Evolutionary conservation across 352 stramenopile species (phyloP).

Genomic region (Globisporangium parvum): DNA sequence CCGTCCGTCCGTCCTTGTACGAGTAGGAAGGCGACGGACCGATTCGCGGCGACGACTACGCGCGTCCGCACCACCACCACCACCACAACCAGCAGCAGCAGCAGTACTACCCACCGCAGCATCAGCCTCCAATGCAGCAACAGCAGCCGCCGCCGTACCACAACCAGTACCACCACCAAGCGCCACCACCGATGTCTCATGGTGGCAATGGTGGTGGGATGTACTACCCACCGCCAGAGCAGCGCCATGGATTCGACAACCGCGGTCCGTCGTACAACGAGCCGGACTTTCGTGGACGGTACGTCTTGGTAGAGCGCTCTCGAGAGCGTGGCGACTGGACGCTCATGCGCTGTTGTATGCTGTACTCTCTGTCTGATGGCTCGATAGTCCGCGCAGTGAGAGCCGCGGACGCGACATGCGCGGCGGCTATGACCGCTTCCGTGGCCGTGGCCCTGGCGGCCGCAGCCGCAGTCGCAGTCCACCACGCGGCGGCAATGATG

Average conservation of each 20-base stretch:
- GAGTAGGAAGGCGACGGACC: background rate
- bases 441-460: slow-evolving; percentile 14
- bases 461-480: slow-evolving; percentile 34
- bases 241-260: slow-evolving; percentile 9
- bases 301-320: background rate
- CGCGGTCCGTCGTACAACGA: slow-evolving; percentile 6
- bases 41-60: slow-evolving; percentile 8
- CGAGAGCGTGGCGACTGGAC: no score
- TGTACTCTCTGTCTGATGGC: background rate
- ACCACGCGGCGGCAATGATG: slow-evolving; percentile 12
- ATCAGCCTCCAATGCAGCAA: no score
- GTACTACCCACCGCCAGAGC: slow-evolving; percentile 25
- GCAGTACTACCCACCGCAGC: no score
- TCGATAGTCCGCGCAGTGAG: slow-evolving; percentile 17
- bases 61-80: slow-evolving; percentile 11
- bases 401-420: slow-evolving; percentile 15
- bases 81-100: background rate
- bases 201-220: slow-evolving; percentile 3
- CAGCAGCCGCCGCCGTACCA: background rate
- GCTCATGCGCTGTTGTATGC: background rate
- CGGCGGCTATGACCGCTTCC: slow-evolving; percentile 19
- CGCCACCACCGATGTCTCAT: slow-evolving; percentile 18
- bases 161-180: background rate
- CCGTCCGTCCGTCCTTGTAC: background rate
- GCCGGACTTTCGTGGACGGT: slow-evolving; percentile 20